A percentile compares a stretch with the other conserved stretches of the same genome.
phyloP scores from a whole-genome alignment of 2,329 filamentous ascomycete genomes.

The Corniculantispora saksenae region DNA sequence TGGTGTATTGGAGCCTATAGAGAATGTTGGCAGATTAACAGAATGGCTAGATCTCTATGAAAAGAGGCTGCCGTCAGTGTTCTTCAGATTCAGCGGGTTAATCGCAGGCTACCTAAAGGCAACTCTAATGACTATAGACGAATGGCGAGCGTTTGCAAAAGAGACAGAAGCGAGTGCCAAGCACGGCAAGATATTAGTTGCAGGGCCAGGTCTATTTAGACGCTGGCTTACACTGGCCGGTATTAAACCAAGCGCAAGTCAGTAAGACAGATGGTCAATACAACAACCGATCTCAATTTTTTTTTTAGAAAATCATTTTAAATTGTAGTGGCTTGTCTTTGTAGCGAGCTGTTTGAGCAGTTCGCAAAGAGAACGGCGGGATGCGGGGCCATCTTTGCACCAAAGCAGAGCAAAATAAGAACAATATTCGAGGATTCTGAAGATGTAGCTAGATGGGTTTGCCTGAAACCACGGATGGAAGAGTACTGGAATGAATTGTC shows the following conservation, averaged over 20 bases:
- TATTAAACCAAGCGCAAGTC: not conserved
- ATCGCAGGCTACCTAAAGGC: not conserved
- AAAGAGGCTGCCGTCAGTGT: not conserved
- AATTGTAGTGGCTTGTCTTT: not conserved
- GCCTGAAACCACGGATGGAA: not conserved
- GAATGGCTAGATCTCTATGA: not conserved
- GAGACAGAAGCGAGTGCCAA: not conserved
- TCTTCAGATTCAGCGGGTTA: not conserved
- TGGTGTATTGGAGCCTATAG: not conserved
- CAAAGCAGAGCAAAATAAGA: conserved; percentile 2
- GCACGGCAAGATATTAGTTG: not conserved
- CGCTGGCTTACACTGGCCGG: not conserved
- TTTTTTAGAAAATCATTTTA: not conserved
- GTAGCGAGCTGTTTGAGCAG: not conserved
- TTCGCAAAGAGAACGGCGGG: not conserved
- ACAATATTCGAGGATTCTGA: not conserved
- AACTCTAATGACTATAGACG: not conserved
- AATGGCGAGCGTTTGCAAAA: not conserved
- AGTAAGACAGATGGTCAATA: not conserved
- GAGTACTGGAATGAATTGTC: not conserved
- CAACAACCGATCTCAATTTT: no score
- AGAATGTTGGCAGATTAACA: not conserved
- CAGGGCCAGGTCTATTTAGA: not conserved
- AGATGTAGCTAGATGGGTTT: not conserved
- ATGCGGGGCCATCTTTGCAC: not conserved